Percentiles rank a stretch among this genome's conserved stretches.
Evolutionary conservation across 495 filamentous ascomycete species (phyloP).

Genomic region (Apiosordaria backusii): DNA sequence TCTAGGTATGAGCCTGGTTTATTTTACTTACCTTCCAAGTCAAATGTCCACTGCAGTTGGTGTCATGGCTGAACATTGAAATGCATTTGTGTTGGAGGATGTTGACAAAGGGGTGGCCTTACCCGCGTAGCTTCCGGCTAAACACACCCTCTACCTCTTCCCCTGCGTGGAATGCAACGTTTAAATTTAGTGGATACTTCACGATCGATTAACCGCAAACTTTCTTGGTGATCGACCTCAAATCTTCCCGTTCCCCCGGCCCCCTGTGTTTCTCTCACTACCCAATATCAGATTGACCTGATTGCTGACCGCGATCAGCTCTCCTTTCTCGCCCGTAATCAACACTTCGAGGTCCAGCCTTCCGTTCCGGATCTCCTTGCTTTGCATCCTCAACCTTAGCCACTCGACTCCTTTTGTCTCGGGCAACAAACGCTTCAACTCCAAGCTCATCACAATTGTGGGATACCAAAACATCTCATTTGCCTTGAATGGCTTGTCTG

Average conservation of each 20-base stretch:
- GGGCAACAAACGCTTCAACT: conserved; percentile 62
- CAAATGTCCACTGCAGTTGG: too few relatives aligned
- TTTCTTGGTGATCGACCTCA: neutral
- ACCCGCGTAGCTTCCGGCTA: neutral
- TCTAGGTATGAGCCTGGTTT: too few relatives aligned
- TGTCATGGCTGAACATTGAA: too few relatives aligned
- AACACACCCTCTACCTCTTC: neutral
- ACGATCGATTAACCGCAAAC: too few relatives aligned
- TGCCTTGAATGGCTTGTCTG: conserved; percentile 12
- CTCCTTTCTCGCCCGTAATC: conserved; percentile 53
- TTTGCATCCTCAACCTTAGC: conserved; percentile 57
- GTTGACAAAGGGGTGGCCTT: neutral
- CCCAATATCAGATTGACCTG: conserved; percentile 60
- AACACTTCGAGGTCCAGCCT: conserved; percentile 63
- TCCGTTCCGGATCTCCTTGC: conserved; percentile 58
- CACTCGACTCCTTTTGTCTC: conserved; percentile 55
- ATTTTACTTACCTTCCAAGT: too few relatives aligned
- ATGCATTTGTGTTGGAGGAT: too few relatives aligned
- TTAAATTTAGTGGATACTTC: too few relatives aligned
- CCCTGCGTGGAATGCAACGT: too few relatives aligned
- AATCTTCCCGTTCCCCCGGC: conserved; percentile 15
- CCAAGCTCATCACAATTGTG: conserved; percentile 66
- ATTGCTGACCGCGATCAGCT: conserved; percentile 58
- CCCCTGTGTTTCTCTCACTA: conserved; percentile 30
- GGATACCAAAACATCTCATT: conserved; percentile 64